Conservation (phyloP, 768 basidiomycete genomes). For the Mycena vitilis region DNA sequence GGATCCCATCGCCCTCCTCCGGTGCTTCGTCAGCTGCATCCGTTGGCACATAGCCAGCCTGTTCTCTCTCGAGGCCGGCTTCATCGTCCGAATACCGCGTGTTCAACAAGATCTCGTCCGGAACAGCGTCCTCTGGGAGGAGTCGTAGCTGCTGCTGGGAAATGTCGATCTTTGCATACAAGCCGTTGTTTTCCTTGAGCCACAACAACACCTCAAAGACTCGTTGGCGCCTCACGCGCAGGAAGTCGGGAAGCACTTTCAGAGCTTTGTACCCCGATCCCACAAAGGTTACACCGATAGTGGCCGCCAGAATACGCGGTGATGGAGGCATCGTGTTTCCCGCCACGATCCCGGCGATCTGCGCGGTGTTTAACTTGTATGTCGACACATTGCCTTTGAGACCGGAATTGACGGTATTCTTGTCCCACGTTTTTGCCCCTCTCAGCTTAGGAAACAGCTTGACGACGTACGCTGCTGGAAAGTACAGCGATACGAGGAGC, state of each 20-base stretch:
- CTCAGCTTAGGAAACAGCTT: constrained; percentile 50
- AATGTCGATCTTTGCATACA: constrained; percentile 42
- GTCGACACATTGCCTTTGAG: constrained; percentile 51
- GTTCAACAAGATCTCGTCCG: constrained; percentile 40
- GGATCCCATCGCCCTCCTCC: neutral
- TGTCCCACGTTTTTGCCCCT: constrained; percentile 29
- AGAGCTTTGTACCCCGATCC: constrained; percentile 39
- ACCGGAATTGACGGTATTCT: constrained; percentile 31
- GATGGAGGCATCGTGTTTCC: constrained; percentile 41
- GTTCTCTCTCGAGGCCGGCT: constrained; percentile 38
- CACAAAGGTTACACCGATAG: constrained; percentile 46
- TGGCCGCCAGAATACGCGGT: constrained; percentile 34
- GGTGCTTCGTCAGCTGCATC: neutral
- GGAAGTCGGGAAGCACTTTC: constrained; percentile 34
- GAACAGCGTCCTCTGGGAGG: constrained; percentile 49
- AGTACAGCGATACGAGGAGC: constrained; percentile 47
- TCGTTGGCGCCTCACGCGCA: constrained; percentile 38
- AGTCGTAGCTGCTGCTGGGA: constrained; percentile 32
- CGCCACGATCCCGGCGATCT: constrained; percentile 38
- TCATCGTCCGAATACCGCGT: constrained; percentile 38
- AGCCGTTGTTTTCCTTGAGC: constrained; percentile 45
- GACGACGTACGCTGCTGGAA: constrained; percentile 47
- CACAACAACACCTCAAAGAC: constrained; percentile 45
- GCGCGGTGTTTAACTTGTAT: constrained; percentile 38
- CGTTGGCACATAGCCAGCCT: constrained; percentile 45